A percentile compares a stretch with the other conserved stretches of the same genome.
phyloP scores from a whole-genome alignment of 805 yeast genomes.

The Kuraishia borneana region DNA sequence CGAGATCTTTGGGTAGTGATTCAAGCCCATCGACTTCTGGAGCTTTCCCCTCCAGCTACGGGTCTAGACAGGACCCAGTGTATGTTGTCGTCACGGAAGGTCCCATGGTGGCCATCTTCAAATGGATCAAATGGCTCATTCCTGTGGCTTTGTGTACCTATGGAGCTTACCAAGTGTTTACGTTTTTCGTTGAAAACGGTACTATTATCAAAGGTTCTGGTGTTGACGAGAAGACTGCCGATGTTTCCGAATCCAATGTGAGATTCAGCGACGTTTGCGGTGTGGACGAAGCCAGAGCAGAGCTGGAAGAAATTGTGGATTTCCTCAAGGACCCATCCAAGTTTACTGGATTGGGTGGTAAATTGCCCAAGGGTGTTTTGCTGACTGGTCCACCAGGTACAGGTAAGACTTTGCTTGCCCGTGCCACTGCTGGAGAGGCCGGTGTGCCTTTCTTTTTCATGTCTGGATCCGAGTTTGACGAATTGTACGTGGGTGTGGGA shows the following conservation, averaged over 20 bases:
- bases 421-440: constrained; percentile 99
- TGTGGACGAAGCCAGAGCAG: constrained; percentile 96
- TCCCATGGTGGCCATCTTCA: constrained; percentile 62
- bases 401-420: constrained; percentile 91
- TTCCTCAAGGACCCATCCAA: constrained; percentile 92
- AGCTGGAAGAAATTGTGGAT: constrained; percentile 95
- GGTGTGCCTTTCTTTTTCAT: constrained; percentile 97
- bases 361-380: constrained; percentile 92
- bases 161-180: constrained; percentile 70
- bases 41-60: constrained; percentile 22
- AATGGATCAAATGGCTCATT: constrained; percentile 82
- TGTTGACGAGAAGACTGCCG: constrained; percentile 67
- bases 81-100: constrained; percentile 92
- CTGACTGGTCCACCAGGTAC: constrained; percentile 99
- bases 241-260: constrained; percentile 76
- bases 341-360: constrained; percentile 95
- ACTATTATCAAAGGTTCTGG: constrained; percentile 69
- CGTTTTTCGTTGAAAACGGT: constrained; percentile 72
- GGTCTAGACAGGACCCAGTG: constrained; percentile 71
- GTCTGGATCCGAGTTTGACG: constrained; percentile 98
- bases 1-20: constrained; percentile 31
- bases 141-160: constrained; percentile 74
- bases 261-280: constrained; percentile 92
- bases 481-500: constrained; percentile 97
- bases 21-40: constrained; percentile 7